Percentiles rank a stretch among this genome's conserved stretches.
Conservation (phyloP, 2,329 filamentous ascomycete species). For the Fusarium foetens region DNA sequence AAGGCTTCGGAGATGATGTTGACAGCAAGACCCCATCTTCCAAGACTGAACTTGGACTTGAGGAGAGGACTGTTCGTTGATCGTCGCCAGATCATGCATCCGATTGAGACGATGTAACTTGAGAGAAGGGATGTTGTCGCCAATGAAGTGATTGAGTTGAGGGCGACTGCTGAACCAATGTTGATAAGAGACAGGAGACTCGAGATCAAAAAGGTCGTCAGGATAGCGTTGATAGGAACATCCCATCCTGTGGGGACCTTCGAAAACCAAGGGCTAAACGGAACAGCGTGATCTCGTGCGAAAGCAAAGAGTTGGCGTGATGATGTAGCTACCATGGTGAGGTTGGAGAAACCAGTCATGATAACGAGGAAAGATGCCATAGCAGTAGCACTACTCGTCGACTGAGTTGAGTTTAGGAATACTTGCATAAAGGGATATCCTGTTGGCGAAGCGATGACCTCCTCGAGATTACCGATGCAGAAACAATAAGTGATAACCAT, state of each 20-base stretch:
- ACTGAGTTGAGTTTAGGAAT: conserved; percentile 37
- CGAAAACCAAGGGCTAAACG: conserved; percentile 38
- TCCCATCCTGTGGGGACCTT: conserved; percentile 28
- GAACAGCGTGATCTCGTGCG: conserved; percentile 37
- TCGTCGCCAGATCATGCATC: conserved; percentile 40
- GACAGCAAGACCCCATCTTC: conserved; percentile 26
- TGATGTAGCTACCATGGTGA: conserved; percentile 38
- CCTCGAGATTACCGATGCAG: conserved; percentile 34
- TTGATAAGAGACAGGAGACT: conserved; percentile 36
- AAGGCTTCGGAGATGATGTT: conserved; percentile 37
- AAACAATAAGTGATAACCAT: conserved; percentile 40
- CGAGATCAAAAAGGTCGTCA: conserved; percentile 33
- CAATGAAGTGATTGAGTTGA: conserved; percentile 36
- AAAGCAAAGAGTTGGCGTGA: conserved; percentile 39
- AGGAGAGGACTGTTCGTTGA: conserved; percentile 25
- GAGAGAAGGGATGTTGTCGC: conserved; percentile 34
- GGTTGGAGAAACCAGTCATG: conserved; percentile 39
- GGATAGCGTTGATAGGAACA: conserved; percentile 35
- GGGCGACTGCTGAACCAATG: conserved; percentile 33
- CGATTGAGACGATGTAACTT: conserved; percentile 38
- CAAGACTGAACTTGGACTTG: conserved; percentile 30
- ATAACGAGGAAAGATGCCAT: conserved; percentile 34
- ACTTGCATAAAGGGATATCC: conserved; percentile 41
- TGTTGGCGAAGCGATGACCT: conserved; percentile 32
- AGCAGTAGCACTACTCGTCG: conserved; percentile 29